Evolutionary conservation across 1,284 basidiomycete species (phyloP).

Genomic region (Ustilago trichophora): DNA sequence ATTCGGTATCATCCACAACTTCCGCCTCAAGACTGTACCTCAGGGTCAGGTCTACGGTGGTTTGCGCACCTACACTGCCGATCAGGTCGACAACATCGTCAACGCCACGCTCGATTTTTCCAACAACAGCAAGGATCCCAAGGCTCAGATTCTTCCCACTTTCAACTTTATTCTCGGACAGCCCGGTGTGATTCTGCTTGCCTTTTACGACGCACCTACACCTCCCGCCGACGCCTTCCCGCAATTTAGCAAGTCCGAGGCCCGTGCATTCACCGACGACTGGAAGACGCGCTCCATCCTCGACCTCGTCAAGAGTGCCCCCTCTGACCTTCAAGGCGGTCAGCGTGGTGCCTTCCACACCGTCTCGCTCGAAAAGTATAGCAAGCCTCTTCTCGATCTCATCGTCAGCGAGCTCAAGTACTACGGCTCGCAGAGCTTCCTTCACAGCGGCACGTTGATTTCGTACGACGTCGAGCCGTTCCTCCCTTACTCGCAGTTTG

Average conservation of each 20-base stretch:
- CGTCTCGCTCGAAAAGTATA: constrained; percentile 46
- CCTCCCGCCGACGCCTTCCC: constrained; percentile 31
- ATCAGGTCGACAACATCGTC: constrained; percentile 40
- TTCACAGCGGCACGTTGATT: constrained; percentile 35
- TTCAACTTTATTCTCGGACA: constrained; percentile 46
- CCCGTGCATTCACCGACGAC: constrained; percentile 25
- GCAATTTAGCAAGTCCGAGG: constrained; percentile 13
- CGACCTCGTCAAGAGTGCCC: constrained; percentile 37
- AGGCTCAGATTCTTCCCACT: constrained; percentile 50
- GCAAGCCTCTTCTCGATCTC: constrained; percentile 38
- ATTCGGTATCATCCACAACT: constrained; percentile 51
- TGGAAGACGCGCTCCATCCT: constrained; percentile 44
- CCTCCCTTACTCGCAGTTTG: constrained; percentile 39
- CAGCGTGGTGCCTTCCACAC: constrained; percentile 55
- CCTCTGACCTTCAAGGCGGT: constrained; percentile 28
- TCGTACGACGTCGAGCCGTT: constrained; percentile 60
- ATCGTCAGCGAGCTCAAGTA: constrained; percentile 45
- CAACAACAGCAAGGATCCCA: constrained; percentile 50
- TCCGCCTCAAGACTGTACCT: constrained; percentile 45
- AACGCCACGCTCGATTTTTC: constrained; percentile 46
- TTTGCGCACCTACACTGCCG: constrained; percentile 38
- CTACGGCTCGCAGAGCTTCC: constrained; percentile 21
- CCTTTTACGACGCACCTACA: constrained; percentile 47
- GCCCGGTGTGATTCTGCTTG: constrained; percentile 37
- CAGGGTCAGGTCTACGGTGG: constrained; percentile 53